Base-by-base conservation (phyloP, 1,284 basidiomycete species). In the Erythrobasidium hasegawianum region DNA sequence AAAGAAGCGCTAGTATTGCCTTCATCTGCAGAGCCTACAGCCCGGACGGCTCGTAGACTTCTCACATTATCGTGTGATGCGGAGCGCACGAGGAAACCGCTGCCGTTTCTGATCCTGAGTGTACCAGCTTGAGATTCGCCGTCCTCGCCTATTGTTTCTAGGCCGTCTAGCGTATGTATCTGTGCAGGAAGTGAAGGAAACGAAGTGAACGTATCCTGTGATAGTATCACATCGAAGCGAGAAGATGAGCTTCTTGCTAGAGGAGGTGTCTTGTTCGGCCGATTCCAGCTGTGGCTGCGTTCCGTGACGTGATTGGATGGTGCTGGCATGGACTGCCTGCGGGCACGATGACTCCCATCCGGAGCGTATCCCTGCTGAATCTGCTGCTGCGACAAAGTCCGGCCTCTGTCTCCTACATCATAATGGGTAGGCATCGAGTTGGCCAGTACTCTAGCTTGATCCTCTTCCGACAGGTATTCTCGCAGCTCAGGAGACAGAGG, bases 101-200 rank as follows among this genome's bases (percentile, higher is more conserved):
- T 65, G 26, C 40, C 41, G 16, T 47, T 47, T 8, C 43, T n/a
- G 20, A 53, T 53, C 11, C 43, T n/a, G 11, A 68, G 40, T 10
- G 75, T 76, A 2, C 75, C 74, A 5, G 73, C 72, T 45, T 74
- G 73, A 20, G 68, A 70, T 61, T 76, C 75, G 2, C 75, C 74
- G 41, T 73, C 71, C 53, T 76, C 75, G 26, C 75, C 75, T 11
- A 76, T 76, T 3, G 75, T 75, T 45, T 74, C 74, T 41, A 76
- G 69, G 14, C 62, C 24, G 8, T 16, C 41, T 5, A 58, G 33
- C 33, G 33, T 33, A 33, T 24, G 27, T 22, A 22, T 38, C 18
- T 20, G 55, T 45, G n/a, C 27, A 18, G 22, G 41, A 22, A 45
- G 18, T 5, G 39, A n/a, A 8, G 57, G 22, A 11, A 33, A 33